These are phyloP conservation scores for Chrysanthemum seticuspe DNA, from an alignment of 129 eudicot genomes.

Conservation along the genomic window DNA sequence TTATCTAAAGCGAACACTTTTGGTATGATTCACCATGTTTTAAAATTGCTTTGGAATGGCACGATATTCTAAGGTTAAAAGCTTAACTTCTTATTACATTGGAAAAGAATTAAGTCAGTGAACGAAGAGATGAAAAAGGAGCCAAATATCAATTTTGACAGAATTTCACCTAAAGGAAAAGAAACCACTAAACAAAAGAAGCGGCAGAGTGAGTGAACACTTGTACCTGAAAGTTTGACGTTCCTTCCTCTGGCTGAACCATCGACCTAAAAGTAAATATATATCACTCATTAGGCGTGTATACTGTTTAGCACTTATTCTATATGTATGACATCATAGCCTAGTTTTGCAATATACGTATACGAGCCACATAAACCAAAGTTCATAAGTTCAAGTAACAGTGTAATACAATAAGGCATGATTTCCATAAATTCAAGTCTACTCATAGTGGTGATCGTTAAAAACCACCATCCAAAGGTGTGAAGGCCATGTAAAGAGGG, in stretches of 20 bases:
- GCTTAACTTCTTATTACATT: too few species aligned
- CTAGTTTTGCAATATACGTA: slow-evolving; percentile 13
- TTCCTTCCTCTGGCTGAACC: slow-evolving; percentile 39
- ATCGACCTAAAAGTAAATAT: slow-evolving; percentile 44
- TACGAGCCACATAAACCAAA: slow-evolving; percentile 9
- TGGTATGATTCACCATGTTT: too few species aligned
- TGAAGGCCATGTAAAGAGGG: too few species aligned
- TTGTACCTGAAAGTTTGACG: slow-evolving; percentile 50
- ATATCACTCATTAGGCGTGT: slow-evolving; percentile 19
- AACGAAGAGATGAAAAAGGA: too few species aligned
- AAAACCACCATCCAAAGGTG: too few species aligned
- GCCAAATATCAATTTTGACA: neutral
- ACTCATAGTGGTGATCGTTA: neutral
- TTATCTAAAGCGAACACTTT: too few species aligned
- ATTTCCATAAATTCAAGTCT: neutral
- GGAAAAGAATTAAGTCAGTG: too few species aligned
- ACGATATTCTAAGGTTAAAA: too few species aligned
- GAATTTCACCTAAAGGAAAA: neutral
- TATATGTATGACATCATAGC: slow-evolving; percentile 10
- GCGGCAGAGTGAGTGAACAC: neutral
- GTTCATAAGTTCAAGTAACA: neutral
- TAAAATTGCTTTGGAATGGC: too few species aligned
- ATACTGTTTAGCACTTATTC: slow-evolving; percentile 1
- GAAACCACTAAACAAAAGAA: slow-evolving; percentile 1
- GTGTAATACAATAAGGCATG: slow-evolving; percentile 5